Evolutionary conservation across 2,329 filamentous ascomycete genomes (phyloP).

Genomic region (Helicocarpus griseus): DNA sequence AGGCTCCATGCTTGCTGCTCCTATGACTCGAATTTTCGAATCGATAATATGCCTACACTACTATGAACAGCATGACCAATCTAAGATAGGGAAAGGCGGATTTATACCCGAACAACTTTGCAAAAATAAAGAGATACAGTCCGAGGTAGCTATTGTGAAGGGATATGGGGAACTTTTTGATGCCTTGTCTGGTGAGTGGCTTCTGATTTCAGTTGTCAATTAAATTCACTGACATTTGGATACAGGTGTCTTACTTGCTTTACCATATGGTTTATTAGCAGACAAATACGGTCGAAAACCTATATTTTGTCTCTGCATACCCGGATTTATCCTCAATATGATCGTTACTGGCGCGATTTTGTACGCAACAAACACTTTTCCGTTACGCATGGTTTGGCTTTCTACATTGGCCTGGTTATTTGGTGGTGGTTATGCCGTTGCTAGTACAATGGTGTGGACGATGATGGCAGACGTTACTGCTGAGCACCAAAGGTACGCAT

Average conservation of each 20-base stretch:
- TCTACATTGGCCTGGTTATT: conserved; percentile 37
- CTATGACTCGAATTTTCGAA: conserved; percentile 40
- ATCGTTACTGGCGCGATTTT: conserved; percentile 23
- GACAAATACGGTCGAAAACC: conserved; percentile 39
- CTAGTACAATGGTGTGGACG: conserved; percentile 38
- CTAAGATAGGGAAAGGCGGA: conserved; percentile 31
- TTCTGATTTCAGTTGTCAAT: background rate
- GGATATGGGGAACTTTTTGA: conserved; percentile 43
- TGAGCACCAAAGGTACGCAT: conserved; percentile 31
- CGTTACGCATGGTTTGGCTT: conserved; percentile 39
- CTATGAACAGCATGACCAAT: conserved; percentile 32
- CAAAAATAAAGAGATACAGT: conserved; percentile 39
- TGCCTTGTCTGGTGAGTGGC: conserved; percentile 26
- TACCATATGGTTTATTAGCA: conserved; percentile 40
- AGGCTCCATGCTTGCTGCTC: conserved; percentile 34
- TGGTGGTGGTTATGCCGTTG: conserved; percentile 39
- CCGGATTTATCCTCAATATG: conserved; percentile 31
- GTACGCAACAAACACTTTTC: conserved; percentile 32
- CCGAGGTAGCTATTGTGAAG: conserved; percentile 41
- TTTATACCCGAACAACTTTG: conserved; percentile 37
- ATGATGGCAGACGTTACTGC: conserved; percentile 42
- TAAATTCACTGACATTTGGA: conserved; percentile 8
- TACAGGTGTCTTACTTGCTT: conserved; percentile 35
- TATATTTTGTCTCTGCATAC: conserved; percentile 33
- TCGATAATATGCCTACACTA: conserved; percentile 39